These are phyloP conservation scores for Pichia nanzhaoensis DNA, from an alignment of 805 yeast genomes.

Conservation along the genomic window DNA sequence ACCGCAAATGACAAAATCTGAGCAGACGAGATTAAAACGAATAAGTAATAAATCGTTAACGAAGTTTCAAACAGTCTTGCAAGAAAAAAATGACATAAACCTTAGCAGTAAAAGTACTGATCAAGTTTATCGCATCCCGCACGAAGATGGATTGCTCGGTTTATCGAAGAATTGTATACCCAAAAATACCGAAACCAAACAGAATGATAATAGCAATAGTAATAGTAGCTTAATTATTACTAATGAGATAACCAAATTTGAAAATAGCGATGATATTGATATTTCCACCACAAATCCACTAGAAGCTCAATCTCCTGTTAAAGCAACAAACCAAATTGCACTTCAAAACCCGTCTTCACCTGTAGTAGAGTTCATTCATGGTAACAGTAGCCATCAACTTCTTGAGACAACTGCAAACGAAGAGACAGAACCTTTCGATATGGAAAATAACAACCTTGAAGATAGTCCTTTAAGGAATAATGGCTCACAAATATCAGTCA, in stretches of 20 bases:
- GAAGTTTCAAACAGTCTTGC: constrained; percentile 12
- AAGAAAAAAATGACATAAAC: neutral
- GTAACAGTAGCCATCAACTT: neutral
- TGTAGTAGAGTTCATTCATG: neutral
- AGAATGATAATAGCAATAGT: neutral
- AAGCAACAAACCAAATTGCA: no score
- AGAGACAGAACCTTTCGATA: no score
- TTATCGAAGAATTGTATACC: no score
- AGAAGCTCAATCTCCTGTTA: no score
- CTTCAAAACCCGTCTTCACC: neutral
- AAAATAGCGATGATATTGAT: no score
- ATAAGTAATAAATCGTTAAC: constrained; percentile 16
- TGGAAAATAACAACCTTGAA: neutral
- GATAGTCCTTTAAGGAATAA: neutral
- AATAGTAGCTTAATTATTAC: neutral
- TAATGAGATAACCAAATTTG: no score
- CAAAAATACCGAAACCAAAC: neutral
- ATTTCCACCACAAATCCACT: no score
- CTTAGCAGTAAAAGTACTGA: neutral
- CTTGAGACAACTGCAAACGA: neutral
- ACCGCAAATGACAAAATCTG: neutral
- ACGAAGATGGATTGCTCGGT: constrained; percentile 1
- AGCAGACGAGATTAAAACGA: constrained; percentile 2
- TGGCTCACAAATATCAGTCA: neutral
- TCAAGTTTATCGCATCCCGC: neutral